Base-by-base conservation (phyloP, 345 rosid species). In the Populus simonii region DNA sequence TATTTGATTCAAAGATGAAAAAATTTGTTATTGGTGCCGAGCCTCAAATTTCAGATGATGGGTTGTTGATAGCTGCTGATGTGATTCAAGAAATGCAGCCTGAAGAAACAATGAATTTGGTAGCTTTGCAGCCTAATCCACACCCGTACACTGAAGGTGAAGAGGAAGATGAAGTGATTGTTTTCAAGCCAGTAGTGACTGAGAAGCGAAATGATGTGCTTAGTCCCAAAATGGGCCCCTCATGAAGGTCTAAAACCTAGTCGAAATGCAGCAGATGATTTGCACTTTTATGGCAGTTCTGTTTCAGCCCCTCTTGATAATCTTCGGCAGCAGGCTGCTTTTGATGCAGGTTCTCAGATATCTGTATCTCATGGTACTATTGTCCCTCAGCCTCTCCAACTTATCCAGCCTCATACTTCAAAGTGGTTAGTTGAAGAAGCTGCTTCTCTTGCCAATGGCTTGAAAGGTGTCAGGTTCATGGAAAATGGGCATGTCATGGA, bases 121-220 rank as follows among this genome's bases (percentile, higher is more conserved):
- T 82, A 68, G 71, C 76, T 51, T 71, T 71, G 59, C 87, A 73
- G 79, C 80, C 80, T 66, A 89, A 78, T 65, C 80, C 83, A 75
- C 88, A 82, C 68, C 72, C 78, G 72, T 82, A 79, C 39, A 25
- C 85, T 79, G 94, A 85, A 68, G 95, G 84, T 79, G 98, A 92
- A 25, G 99, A 88, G 36, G 98, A 93, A 47, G 99, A 92, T 71
- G 99, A 96, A 86, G 97, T 88, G 71, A 96, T 96, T 87, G 97
- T 96, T 81, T 96, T 93, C 84, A 90, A 91, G 89, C 99, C 96
- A 72, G 80, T 83, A 35, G 90, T 84, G 57, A 31, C 88, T 73
- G 96, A 89, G 82, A 96, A 90, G 86, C 87, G 79, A 80, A 79
- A 78, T 66, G 90, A 85, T 77, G 86, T 69, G 36, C 53, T 81